Base-by-base conservation (phyloP, 352 stramenopile genomes). In the Globisporangium nagaii region DNA sequence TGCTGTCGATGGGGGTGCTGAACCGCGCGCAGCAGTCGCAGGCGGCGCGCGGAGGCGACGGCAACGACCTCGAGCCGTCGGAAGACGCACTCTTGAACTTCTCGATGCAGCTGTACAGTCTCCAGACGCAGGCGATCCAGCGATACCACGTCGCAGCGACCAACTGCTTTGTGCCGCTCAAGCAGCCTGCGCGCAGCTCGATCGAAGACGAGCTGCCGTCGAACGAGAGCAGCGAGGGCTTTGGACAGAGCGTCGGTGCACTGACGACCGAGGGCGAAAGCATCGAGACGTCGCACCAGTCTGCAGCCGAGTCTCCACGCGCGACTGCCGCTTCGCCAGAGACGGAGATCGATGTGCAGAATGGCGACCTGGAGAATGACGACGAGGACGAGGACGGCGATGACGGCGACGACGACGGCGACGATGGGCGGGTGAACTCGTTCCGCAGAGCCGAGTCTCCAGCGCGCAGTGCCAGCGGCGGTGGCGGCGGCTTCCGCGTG, bases 61-160 rank as follows among this genome's bases (percentile, higher is more conserved):
- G 78, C 57, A 47, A 69, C 30, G 52, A 65, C 46, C 7, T 50
- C 4, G 35, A 63, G 25, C 22, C 55, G 27, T 63, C 57, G 15
- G 62, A 43, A 27, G 62, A 58, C 19, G 46, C 36, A 22, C 28
- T 55, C 9, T 50, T 75, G 10, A 71, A 79, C 31, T 81, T 88
- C 22, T 76, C 70, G 10, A 93, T 93, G 80, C 80, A 91, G 60
- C 63, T 91, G 7, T 93, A 88, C 42, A 88, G 77, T 42, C 56
- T 91, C 8, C 84, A 93, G 60, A 91, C 84, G 1, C 77, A 91
- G 19, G 84, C 84, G 19, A 93, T 93, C 58, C 84, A 93, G 62
- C 81, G 84, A 11, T 93, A 93, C 62, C 74, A 87, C 27, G 81
- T 93, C 3, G 58, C 57, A 9, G 73, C 80, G 19, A 73, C 65